Evolutionary conservation across 1,284 basidiomycete species (phyloP), one percentile per base, ranked within the genome.

Genomic region (Microbotryum saponariae): DNA sequence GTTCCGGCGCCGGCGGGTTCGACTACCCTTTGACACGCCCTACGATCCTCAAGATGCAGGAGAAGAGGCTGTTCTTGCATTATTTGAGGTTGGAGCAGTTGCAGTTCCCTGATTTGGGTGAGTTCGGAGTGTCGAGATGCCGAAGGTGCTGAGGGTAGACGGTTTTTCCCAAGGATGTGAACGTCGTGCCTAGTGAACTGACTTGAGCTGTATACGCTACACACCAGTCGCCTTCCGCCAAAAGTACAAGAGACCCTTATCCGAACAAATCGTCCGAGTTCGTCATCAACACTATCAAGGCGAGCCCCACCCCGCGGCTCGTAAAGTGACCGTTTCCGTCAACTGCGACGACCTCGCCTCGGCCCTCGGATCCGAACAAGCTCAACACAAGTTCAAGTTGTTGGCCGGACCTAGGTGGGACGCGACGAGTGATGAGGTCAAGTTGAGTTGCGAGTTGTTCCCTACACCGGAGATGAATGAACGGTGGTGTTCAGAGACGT

Each of bases 401-500:
- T 67, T 78, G 14, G 74, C 76, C 25, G 77, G 76, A 16, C 59
- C 67, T 27, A 49, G 73, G 54, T 73, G 62, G 64, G 58, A 68
- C 33, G 56, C 59, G 37, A n/a, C 48, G 45, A 60, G 42, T 27
- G 58, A 64, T 42, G 60, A 63, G 27, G 59, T 78, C 62, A 75
- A 74, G 67, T 73, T 78, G 47, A 65, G 67, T 14, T 75, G 74
- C 64, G 75, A 76, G 46, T 46, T 69, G 54, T 74, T 74, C 62
- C 76, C 75, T 10, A 71, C 68, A 29, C 69, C 72, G 51, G 54
- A 71, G 48, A 74, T 76, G 73, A 78, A 78, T 60, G 72, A 75
- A 63, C 76, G 76, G 68, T 78, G 77, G 77, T 78, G 77, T 66
- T 74, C 73, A 47, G 77, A 78, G 60, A 73, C 70, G 20, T 61